Percentiles rank a stretch among this genome's conserved stretches.
phyloP scores from a whole-genome alignment of 1,284 basidiomycete species.

The Moesziomyces globuligerus region DNA sequence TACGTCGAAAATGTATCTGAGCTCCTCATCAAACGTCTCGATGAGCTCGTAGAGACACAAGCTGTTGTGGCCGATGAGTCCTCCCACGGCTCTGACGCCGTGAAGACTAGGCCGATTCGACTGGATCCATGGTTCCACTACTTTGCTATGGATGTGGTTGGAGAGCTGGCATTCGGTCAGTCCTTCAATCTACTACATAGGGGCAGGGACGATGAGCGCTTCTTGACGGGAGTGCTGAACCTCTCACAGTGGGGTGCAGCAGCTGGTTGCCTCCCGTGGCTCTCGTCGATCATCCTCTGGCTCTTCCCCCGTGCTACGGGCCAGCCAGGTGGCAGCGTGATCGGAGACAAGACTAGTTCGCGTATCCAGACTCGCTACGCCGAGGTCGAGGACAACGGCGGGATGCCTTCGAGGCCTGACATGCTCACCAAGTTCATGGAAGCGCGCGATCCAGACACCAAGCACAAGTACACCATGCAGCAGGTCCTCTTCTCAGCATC shows the following conservation, averaged over 20 bases:
- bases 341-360: conserved; percentile 45
- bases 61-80: conserved; percentile 3
- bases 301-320: conserved; percentile 40
- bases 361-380: conserved; percentile 45
- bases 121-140: conserved; percentile 54
- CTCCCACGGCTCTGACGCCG: conserved; percentile 4
- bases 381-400: conserved; percentile 40
- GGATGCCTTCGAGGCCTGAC: conserved; percentile 34
- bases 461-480: conserved; percentile 33
- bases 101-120: conserved; percentile 28
- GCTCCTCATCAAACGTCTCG: conserved; percentile 40
- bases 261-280: conserved; percentile 40
- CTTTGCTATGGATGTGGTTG: conserved; percentile 60
- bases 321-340: conserved; percentile 49
- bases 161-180: conserved; percentile 53
- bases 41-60: conserved; percentile 37
- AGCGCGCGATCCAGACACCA: conserved; percentile 43
- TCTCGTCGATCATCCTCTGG: conserved; percentile 36
- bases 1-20: conserved; percentile 51
- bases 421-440: conserved; percentile 57
- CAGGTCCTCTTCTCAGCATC: conserved; percentile 45
- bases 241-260: conserved; percentile 55
- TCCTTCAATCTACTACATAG: conserved; percentile 44
- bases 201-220: conserved; percentile 35
- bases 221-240: conserved; percentile 50